Base-by-base conservation (phyloP, 805 yeast species). In the Pichia sporocuriosa region DNA sequence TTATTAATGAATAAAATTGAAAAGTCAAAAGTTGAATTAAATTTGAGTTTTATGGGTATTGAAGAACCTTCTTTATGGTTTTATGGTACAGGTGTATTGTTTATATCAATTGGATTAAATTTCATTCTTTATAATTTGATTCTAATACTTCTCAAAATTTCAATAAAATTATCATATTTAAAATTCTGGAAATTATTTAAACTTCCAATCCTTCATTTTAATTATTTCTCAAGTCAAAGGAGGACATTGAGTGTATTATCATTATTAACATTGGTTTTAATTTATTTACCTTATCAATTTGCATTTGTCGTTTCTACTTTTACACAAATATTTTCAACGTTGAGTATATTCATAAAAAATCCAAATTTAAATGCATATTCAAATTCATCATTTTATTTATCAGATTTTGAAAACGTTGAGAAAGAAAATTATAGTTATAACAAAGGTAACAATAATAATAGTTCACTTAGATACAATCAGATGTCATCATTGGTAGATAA, bases 281-380 rank as follows among this genome's bases (percentile, higher is more conserved):
- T 81, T 20, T 83, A 80, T 54, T 63, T 85, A 12, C 96, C 96
- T 0, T 88, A 80, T 55, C 96, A 88, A 56, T 72, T 87, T 56
- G 89, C 85, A 2, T 85, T 72, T 52, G 64, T 77, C 7, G 69
- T 84, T 7, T 70, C 81, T 34, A 66, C 77, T 35, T 22, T 77
- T 10, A 70, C 82, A 2, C 95, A 86, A 56, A 49, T 66, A 11
- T 30, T 39, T 26, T 43, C 46, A 13, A 35, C 46, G 4, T n/a
- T 39, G 9, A 35, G 32, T 24, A 5, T 27, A 9, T 35, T 43
- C 20, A 24, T 43, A 7, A 10, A 22, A 12, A 19, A 29, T 32
- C 37, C 42, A n/a, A 26, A 15, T 10, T 20, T 43, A n/a, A 35
- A 43, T 32, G 35, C 43, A 7, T 43, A 43, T 35, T 36, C 32